Evolutionary conservation across 768 basidiomycete genomes (phyloP), one percentile per base, ranked within the genome.

Genomic region (Lactarius vividus): DNA sequence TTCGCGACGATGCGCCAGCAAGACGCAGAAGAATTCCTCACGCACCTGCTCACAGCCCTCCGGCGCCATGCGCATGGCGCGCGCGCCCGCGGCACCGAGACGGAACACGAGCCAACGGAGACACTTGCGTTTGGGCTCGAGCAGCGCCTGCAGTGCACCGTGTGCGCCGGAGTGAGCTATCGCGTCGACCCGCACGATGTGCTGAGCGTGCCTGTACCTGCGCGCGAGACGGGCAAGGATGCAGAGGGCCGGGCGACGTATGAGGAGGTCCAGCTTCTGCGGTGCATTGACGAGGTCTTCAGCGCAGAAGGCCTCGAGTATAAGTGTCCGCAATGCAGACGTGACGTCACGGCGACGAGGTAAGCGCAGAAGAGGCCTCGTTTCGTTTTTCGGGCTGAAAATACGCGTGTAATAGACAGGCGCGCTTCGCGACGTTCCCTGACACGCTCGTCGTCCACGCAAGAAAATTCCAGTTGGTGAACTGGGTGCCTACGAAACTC

Each of bases 1-100:
- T 98, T 98, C 72, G 81, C 91, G 39, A 98, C 96, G 56, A 98
- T 98, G 96, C 83, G 85, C 60, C 96, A 99, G 76, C 97, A 98
- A 74, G 97, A 99, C 72, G 87, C 95, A 6, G 94, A 96, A 73
- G 96, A 98, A 77, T 98, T 98, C 78, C 82, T 99, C 61, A 83
- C 85, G 40, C 86, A 96, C 76, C 78, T 98, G 2, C 72, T 98
- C 60, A 88, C 86, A 5, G 80, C 85, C 23, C 76, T 99, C 15
- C 81, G 92, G 64, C 80, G 89, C 70, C 83, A 91, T 70, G 80
- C 81, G 42, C 83, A 84, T 67, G 85, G 70, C 74, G 70, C 20
- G 37, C 65, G 15, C 57, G 57, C 54, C 3, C 74, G 76, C 62
- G 63, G 71, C 73, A 71, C 83, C 74, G 26, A n/a, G 1, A 68